Evolutionary conservation across 208 protist genomes (phyloP).

Genomic region (Trypanosoma melophagium): DNA sequence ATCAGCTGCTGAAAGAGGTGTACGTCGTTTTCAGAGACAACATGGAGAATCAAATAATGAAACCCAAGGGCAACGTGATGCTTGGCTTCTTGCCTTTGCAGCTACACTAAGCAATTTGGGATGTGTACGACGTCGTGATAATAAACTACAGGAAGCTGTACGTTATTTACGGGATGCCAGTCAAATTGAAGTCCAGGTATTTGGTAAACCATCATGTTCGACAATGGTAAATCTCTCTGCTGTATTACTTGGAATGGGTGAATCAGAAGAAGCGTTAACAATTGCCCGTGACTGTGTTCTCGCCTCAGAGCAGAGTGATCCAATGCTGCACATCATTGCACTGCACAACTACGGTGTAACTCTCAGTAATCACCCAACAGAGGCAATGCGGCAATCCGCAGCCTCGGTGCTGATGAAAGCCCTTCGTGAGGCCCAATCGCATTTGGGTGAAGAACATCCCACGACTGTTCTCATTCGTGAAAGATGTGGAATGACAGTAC

Average conservation of each 20-base stretch:
- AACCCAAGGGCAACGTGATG: conserved; percentile 24
- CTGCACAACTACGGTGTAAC: conserved; percentile 83
- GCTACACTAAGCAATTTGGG: conserved; percentile 82
- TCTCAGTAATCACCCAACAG: conserved; percentile 52
- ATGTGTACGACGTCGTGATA: conserved; percentile 69
- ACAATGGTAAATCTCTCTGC: conserved; percentile 88
- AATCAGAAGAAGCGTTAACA: conserved; percentile 48
- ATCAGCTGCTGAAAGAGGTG: conserved; percentile 24
- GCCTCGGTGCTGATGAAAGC: conserved; percentile 75
- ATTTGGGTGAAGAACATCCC: conserved; percentile 58
- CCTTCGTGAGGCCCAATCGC: conserved; percentile 51
- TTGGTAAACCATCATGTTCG: conserved; percentile 74
- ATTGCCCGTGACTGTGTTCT: conserved; percentile 68
- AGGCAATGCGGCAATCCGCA: conserved; percentile 44
- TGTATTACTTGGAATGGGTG: conserved; percentile 58
- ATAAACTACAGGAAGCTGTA: conserved; percentile 45
- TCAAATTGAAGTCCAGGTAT: conserved; percentile 53
- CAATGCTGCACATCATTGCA: conserved; percentile 71
- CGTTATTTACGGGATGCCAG: conserved; percentile 45
- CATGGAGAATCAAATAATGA: not conserved
- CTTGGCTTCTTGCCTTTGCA: conserved; percentile 66
- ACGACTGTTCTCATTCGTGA: conserved; percentile 71
- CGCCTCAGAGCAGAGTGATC: conserved; percentile 53
- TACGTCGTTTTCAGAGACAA: conserved; percentile 2
- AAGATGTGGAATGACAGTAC: conserved; percentile 50